phyloP scores from a whole-genome alignment of 192 early-diverging fungal genomes.

The Gaertneriomyces sp. region DNA sequence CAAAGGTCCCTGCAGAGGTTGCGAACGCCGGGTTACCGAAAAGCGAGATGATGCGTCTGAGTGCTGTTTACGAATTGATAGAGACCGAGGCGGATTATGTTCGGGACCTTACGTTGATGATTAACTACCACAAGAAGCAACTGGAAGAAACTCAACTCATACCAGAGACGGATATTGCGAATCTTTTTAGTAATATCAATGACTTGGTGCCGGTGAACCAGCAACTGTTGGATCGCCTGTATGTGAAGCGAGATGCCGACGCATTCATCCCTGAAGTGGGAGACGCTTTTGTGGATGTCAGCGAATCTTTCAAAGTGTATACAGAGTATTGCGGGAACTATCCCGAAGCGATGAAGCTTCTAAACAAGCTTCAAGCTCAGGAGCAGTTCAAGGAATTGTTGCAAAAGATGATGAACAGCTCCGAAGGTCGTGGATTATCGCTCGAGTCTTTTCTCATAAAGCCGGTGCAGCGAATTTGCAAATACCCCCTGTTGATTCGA shows the following conservation, averaged over 20 bases:
- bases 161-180: conserved; percentile 39
- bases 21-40: conserved; percentile 39
- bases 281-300: conserved; percentile 30
- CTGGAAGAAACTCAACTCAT: conserved; percentile 39
- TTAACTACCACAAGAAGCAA: conserved; percentile 46
- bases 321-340: conserved; percentile 51
- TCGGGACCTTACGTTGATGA: conserved; percentile 49
- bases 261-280: conserved; percentile 44
- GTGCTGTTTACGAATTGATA: conserved; percentile 57
- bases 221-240: conserved; percentile 39
- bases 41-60: conserved; percentile 52
- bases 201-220: conserved; percentile 48
- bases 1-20: conserved; percentile 51
- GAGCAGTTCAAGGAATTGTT: conserved; percentile 40
- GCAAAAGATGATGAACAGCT: conserved; percentile 41
- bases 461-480: conserved; percentile 60
- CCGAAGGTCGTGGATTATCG: conserved; percentile 49
- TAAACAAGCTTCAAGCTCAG: conserved; percentile 31
- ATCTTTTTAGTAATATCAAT: conserved; percentile 52
- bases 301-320: conserved; percentile 41
- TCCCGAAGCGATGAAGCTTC: conserved; percentile 50
- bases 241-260: conserved; percentile 38
- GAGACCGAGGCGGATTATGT: conserved; percentile 59
- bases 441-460: conserved; percentile 62
- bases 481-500: conserved; percentile 44